phyloP scores from a whole-genome alignment of 768 basidiomycete species.

The Cystobasidium onofrii region DNA sequence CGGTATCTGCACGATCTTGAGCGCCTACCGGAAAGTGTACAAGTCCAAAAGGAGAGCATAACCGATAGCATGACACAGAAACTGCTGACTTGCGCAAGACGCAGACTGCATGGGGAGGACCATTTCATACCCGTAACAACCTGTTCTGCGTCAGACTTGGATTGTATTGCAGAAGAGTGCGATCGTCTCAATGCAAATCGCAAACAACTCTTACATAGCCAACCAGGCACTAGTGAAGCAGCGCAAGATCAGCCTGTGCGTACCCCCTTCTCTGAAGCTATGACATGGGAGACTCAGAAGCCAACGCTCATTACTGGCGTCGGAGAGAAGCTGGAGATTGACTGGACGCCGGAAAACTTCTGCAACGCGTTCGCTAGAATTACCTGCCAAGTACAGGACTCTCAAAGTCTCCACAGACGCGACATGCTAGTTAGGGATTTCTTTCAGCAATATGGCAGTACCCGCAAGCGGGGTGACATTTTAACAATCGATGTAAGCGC shows the following conservation, averaged over 20 bases:
- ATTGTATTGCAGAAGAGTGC: not conserved
- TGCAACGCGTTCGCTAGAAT: conserved; percentile 59
- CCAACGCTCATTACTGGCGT: conserved; percentile 70
- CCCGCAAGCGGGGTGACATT: conserved; percentile 53
- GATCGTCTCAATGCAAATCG: not conserved
- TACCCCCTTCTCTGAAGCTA: conserved; percentile 50
- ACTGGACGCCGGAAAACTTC: conserved; percentile 81
- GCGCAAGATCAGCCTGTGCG: not conserved
- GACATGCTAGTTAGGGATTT: conserved; percentile 65
- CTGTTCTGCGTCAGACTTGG: not conserved
- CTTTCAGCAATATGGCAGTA: conserved; percentile 64
- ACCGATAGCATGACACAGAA: not conserved
- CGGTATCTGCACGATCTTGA: not conserved
- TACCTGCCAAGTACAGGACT: conserved; percentile 67
- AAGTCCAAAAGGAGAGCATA: not conserved
- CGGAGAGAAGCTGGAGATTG: conserved; percentile 55
- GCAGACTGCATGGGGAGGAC: not conserved
- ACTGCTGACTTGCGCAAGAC: not conserved
- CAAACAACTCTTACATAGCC: not conserved
- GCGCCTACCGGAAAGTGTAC: not conserved
- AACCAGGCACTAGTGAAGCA: not conserved
- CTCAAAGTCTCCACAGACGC: conserved; percentile 62
- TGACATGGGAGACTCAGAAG: conserved; percentile 60
- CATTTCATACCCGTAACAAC: not conserved
- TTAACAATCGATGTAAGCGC: conserved; percentile 66